A percentile compares a stretch with the other conserved stretches of the same genome.
These are phyloP conservation scores for Heterobasidion irregulare DNA, from an alignment of 1,284 basidiomycete genomes.

Conservation along the genomic window DNA sequence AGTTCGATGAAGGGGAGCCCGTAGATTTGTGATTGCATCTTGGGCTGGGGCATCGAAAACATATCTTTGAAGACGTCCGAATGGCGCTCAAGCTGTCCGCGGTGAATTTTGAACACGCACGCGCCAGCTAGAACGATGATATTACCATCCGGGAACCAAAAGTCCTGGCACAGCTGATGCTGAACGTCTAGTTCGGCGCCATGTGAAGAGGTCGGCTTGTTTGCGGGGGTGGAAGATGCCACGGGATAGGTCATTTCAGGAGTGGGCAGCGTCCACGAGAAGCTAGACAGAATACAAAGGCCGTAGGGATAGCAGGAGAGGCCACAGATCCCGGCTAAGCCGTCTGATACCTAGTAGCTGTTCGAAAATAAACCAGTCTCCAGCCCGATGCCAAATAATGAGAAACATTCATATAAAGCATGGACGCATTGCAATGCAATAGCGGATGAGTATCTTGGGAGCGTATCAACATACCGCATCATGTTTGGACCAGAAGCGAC, in stretches of 20 bases:
- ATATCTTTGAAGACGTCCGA: conserved; percentile 63
- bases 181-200: background rate
- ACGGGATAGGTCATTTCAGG: background rate
- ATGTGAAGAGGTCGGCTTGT: conserved; percentile 15
- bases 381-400: background rate
- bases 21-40: conserved; percentile 7
- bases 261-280: too few species aligned
- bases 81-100: conserved; percentile 60
- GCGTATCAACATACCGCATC: too few species aligned
- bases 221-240: background rate
- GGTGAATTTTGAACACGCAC: conserved; percentile 63
- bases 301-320: too few species aligned
- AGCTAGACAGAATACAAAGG: too few species aligned
- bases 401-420: background rate
- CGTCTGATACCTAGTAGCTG: background rate
- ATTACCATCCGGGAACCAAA: conserved; percentile 70
- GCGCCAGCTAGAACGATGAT: conserved; percentile 47
- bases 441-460: too few species aligned
- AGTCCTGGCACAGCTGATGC: conserved; percentile 31
- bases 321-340: too few species aligned
- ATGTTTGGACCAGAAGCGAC: too few species aligned
- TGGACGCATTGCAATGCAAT: too few species aligned
- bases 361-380: background rate
- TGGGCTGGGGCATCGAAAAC: conserved; percentile 53
- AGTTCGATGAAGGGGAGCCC: conserved; percentile 36